Percentiles rank a stretch among this genome's conserved stretches.
phyloP scores from a whole-genome alignment of 495 filamentous ascomycete species.

The Tuber melanosporum region DNA sequence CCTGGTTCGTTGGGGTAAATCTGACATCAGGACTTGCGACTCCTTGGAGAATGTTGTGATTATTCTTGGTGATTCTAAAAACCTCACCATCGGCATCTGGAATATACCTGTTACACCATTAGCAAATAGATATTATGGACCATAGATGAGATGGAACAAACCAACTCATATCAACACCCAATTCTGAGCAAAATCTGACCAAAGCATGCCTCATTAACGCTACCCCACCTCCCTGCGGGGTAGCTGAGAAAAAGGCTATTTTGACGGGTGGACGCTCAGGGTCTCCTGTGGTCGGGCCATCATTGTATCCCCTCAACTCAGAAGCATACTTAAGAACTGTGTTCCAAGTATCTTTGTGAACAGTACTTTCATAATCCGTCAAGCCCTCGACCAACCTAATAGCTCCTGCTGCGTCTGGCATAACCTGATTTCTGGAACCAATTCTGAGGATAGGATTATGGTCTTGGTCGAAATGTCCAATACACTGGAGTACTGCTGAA shows the following conservation, averaged over 20 bases:
- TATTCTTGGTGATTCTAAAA: conserved; percentile 81
- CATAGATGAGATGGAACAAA: no score
- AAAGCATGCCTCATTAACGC: no score
- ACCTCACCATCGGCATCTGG: conserved; percentile 77
- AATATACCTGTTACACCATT: conserved; percentile 53
- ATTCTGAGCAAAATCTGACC: no score
- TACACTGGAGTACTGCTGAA: conserved; percentile 74
- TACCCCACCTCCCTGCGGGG: no score
- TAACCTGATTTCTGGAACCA: conserved; percentile 64
- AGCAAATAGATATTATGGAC: not conserved
- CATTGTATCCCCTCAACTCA: conserved; percentile 57
- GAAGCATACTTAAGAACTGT: conserved; percentile 61
- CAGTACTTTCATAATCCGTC: conserved; percentile 60
- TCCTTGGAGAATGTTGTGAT: conserved; percentile 89
- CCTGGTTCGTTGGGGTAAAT: conserved; percentile 55
- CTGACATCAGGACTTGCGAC: conserved; percentile 59
- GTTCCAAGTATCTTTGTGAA: conserved; percentile 59
- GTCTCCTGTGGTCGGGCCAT: not conserved
- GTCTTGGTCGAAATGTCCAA: conserved; percentile 68
- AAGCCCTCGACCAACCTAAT: conserved; percentile 51
- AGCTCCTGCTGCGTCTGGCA: conserved; percentile 57
- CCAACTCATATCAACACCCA: no score
- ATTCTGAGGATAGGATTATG: conserved; percentile 65
- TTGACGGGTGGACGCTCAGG: no score
- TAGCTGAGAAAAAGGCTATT: no score